Percentiles rank a stretch among this genome's conserved stretches.
Evolutionary conservation across 805 yeast species (phyloP).

Genomic region (Ogataea nakhonphanomensis): DNA sequence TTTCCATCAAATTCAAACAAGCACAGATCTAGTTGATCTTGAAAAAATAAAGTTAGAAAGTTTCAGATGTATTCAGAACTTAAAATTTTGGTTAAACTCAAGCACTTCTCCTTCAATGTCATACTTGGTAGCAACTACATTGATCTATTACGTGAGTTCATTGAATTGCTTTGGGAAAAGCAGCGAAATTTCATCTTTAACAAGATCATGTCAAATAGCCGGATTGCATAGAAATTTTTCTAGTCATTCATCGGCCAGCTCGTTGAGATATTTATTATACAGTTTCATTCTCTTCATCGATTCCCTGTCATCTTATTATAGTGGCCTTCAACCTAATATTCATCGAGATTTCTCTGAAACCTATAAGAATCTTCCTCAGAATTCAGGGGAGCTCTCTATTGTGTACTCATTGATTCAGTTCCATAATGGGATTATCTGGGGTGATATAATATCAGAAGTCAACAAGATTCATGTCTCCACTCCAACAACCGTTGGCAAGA

Average conservation of each 20-base stretch:
- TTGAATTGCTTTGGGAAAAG: conserved; percentile 18
- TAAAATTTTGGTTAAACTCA: conserved; percentile 16
- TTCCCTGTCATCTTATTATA: conserved; percentile 21
- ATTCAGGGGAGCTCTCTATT: conserved; percentile 6
- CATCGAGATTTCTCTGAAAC: conserved; percentile 17
- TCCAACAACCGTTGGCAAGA: conserved; percentile 3
- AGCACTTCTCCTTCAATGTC: conserved; percentile 22
- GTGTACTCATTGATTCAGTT: conserved; percentile 17
- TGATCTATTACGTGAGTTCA: conserved; percentile 22
- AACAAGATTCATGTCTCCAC: conserved; percentile 16
- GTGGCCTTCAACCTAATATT: conserved; percentile 23
- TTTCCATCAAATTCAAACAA: not conserved
- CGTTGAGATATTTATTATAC: conserved; percentile 20
- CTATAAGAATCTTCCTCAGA: conserved; percentile 12
- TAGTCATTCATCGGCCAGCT: conserved; percentile 4
- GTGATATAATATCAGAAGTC: conserved; percentile 15
- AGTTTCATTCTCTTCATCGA: conserved; percentile 23
- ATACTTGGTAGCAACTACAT: conserved; percentile 14
- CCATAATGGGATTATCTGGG: conserved; percentile 19
- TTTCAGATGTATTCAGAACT: conserved; percentile 20
- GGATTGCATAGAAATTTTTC: conserved; percentile 22
- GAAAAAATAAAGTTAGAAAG: conserved; percentile 12
- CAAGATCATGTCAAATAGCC: conserved; percentile 16
- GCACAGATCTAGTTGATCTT: conserved; percentile 1
- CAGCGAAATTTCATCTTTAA: conserved; percentile 16